Conservation (phyloP, 2,329 filamentous ascomycete species). For the Talaromyces funiculosus region DNA sequence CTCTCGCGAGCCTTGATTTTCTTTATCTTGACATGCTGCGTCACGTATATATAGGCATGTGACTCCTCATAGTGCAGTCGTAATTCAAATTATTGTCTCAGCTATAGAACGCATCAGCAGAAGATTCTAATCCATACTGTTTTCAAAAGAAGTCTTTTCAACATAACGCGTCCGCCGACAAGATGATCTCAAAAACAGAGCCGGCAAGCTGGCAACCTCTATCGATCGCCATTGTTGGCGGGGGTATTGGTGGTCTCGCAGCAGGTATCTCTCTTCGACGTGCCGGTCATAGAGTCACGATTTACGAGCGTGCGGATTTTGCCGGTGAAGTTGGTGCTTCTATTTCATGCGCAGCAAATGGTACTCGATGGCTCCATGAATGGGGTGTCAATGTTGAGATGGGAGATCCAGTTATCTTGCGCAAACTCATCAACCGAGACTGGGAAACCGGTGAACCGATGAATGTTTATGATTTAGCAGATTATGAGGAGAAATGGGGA, state of each 20-base stretch:
- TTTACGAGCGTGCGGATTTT: constrained; percentile 63
- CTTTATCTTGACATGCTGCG: background rate
- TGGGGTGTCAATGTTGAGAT: constrained; percentile 61
- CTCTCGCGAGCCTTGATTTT: background rate
- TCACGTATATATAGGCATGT: constrained; percentile 1
- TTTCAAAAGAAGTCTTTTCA: background rate
- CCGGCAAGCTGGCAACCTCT: constrained; percentile 40
- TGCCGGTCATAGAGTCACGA: constrained; percentile 52
- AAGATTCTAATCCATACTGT: background rate
- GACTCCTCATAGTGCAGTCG: background rate
- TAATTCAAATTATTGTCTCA: background rate
- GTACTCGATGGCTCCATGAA: constrained; percentile 63
- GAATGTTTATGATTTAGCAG: constrained; percentile 58
- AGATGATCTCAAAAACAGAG: constrained; percentile 15
- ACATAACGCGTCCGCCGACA: background rate
- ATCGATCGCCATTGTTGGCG: constrained; percentile 45
- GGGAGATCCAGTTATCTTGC: constrained; percentile 60
- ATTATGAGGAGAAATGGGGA: constrained; percentile 62
- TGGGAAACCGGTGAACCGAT: constrained; percentile 64
- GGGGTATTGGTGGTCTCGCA: constrained; percentile 51
- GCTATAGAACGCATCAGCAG: background rate
- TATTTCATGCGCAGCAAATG: constrained; percentile 64
- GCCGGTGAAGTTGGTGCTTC: constrained; percentile 64
- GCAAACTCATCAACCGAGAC: constrained; percentile 63
- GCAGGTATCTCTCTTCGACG: constrained; percentile 49